These are phyloP conservation scores for Fusarium paranaense DNA, from an alignment of 2,329 filamentous ascomycete species.

Conservation along the genomic window DNA sequence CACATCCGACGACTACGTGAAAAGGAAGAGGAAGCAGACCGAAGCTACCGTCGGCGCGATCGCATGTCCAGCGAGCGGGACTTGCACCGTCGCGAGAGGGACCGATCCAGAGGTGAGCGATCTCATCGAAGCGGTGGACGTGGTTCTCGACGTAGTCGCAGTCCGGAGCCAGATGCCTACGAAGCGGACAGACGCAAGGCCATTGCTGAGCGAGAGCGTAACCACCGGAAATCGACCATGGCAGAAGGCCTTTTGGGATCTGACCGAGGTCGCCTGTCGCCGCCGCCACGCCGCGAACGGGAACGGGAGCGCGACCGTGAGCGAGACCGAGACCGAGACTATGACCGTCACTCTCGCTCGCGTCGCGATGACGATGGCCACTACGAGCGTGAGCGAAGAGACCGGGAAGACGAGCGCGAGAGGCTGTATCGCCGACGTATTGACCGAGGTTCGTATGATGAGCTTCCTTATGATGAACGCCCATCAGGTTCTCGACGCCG, in stretches of 20 bases:
- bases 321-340: constrained; percentile 57
- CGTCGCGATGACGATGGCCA: constrained; percentile 73
- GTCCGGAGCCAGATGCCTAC: constrained; percentile 92
- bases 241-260: constrained; percentile 70
- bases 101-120: constrained; percentile 69
- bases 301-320: constrained; percentile 52
- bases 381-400: constrained; percentile 88
- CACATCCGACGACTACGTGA: constrained; percentile 90
- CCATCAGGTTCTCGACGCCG: constrained; percentile 77
- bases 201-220: constrained; percentile 92
- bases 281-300: constrained; percentile 43
- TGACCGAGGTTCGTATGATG: constrained; percentile 83
- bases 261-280: constrained; percentile 61
- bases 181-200: constrained; percentile 95
- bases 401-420: constrained; percentile 91
- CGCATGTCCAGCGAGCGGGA: constrained; percentile 65
- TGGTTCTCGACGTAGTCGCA: constrained; percentile 77
- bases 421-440: constrained; percentile 83
- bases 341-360: constrained; percentile 63
- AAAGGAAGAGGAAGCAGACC: constrained; percentile 85
- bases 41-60: constrained; percentile 68
- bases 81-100: constrained; percentile 71
- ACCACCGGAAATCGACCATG: constrained; percentile 84
- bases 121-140: constrained; percentile 70
- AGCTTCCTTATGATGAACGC: constrained; percentile 87